These are phyloP conservation scores for Ceratobasidium theobromae DNA, from an alignment of 1,284 basidiomycete genomes.

Conservation along the genomic window DNA sequence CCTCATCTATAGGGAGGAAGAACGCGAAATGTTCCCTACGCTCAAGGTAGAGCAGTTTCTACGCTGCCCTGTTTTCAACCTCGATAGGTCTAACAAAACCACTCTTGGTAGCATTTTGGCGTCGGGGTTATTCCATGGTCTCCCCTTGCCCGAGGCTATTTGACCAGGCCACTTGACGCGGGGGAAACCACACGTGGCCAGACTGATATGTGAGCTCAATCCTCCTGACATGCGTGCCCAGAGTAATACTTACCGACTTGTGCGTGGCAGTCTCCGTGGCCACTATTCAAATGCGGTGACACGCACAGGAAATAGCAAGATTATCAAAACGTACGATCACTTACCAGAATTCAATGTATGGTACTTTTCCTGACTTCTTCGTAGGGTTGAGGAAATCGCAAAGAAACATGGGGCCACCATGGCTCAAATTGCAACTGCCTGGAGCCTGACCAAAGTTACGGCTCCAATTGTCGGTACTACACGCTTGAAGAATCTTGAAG, in stretches of 20 bases:
- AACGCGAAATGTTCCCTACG: conserved; percentile 38
- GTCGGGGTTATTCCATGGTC: conserved; percentile 31
- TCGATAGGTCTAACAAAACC: conserved; percentile 41
- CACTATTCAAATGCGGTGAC: no score
- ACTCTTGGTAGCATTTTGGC: conserved; percentile 19
- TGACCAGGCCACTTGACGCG: conserved; percentile 44
- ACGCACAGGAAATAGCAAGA: neutral
- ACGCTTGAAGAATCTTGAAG: conserved; percentile 28
- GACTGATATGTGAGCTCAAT: conserved; percentile 35
- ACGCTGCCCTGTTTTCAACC: conserved; percentile 26
- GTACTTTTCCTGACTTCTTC: neutral
- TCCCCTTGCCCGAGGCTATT: conserved; percentile 16
- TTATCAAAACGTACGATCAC: conserved; percentile 19
- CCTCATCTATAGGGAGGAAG: conserved; percentile 42
- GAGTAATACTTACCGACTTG: no score
- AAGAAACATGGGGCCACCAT: conserved; percentile 36
- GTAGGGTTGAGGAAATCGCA: conserved; percentile 36
- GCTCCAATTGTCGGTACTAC: conserved; percentile 34
- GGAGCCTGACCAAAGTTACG: conserved; percentile 35
- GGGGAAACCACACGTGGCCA: conserved; percentile 44
- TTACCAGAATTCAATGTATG: conserved; percentile 9
- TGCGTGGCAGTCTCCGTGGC: no score
- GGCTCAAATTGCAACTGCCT: conserved; percentile 39
- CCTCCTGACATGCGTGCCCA: no score
- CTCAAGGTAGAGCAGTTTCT: conserved; percentile 35